A percentile compares a stretch with the other conserved stretches of the same genome.
Evolutionary conservation across 495 filamentous ascomycete genomes (phyloP).

Genomic region (Letharia lupina): DNA sequence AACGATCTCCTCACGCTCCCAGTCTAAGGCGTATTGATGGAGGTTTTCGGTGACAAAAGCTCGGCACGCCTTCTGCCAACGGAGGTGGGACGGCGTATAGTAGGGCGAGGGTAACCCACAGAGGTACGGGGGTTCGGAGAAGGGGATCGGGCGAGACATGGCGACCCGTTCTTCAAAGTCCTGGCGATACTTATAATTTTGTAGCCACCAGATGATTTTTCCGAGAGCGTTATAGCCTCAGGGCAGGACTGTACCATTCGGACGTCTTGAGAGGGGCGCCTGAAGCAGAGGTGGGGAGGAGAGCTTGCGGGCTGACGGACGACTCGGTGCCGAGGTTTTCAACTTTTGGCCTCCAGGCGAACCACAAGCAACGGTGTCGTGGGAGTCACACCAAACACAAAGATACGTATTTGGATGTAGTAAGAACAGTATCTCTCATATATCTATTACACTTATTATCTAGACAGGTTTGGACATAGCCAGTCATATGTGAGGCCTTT

Average conservation of each 20-base stretch:
- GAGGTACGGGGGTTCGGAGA: slow-evolving; percentile 67
- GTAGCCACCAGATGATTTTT: not conserved
- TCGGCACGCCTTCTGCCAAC: slow-evolving; percentile 60
- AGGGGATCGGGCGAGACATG: slow-evolving; percentile 41
- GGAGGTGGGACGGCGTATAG: slow-evolving; percentile 42
- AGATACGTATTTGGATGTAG: not conserved
- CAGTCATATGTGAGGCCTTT: not conserved
- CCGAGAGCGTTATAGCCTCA: not conserved
- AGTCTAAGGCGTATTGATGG: slow-evolving; percentile 52
- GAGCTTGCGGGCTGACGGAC: not conserved
- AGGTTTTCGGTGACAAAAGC: slow-evolving; percentile 55
- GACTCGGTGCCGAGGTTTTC: not conserved
- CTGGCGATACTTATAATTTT: not conserved
- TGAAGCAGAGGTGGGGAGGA: not conserved
- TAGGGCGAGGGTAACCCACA: slow-evolving; percentile 61
- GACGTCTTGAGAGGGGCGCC: not conserved
- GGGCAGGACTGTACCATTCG: not conserved
- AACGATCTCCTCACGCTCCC: slow-evolving; percentile 53
- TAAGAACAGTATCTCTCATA: not conserved
- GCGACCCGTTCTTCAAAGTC: not conserved
- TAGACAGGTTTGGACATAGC: not conserved
- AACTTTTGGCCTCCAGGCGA: not conserved
- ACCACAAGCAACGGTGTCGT: not conserved
- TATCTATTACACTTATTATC: not conserved
- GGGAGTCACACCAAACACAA: not conserved